phyloP scores from a whole-genome alignment of 1,139 yeast species.

The Torulaspora pretoriensis region DNA sequence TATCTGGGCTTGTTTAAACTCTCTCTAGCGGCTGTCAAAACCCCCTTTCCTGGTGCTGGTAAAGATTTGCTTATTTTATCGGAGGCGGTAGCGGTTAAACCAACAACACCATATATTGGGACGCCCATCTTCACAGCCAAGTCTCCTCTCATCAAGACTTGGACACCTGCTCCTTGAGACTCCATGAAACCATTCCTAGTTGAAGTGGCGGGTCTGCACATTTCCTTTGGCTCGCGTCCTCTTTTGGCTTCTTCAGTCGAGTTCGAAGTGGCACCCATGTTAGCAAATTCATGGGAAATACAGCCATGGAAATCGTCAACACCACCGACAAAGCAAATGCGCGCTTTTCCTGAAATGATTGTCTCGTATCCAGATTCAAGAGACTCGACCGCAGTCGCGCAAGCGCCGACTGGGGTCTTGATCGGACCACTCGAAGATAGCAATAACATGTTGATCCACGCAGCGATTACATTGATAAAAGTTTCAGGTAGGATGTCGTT shows the following conservation, averaged over 20 bases:
- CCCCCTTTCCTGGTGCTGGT: constrained; percentile 98
- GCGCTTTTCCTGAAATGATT: constrained; percentile 81
- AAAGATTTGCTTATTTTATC: constrained; percentile 95
- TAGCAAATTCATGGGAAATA: constrained; percentile 90
- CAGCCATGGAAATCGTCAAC: constrained; percentile 96
- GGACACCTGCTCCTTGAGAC: constrained; percentile 95
- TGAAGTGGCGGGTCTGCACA: constrained; percentile 93
- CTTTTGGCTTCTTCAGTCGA: constrained; percentile 71
- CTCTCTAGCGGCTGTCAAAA: constrained; percentile 90
- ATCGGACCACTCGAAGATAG: constrained; percentile 95
- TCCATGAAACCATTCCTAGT: constrained; percentile 94
- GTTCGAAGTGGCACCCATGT: constrained; percentile 94
- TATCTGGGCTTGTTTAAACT: constrained; percentile 67
- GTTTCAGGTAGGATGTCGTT: constrained; percentile 92
- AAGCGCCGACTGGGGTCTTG: constrained; percentile 96
- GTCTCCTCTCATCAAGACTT: constrained; percentile 85
- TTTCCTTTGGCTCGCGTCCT: constrained; percentile 90
- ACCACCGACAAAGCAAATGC: constrained; percentile 90
- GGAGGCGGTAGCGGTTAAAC: constrained; percentile 85
- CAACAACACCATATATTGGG: constrained; percentile 88
- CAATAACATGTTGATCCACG: constrained; percentile 95
- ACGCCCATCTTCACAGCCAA: constrained; percentile 92
- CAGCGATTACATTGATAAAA: constrained; percentile 92
- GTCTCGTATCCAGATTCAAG: constrained; percentile 89
- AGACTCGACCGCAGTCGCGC: constrained; percentile 95